Base-by-base conservation (phyloP, 2,329 filamentous ascomycete species). In the Paraphaeosphaeria minitans region DNA sequence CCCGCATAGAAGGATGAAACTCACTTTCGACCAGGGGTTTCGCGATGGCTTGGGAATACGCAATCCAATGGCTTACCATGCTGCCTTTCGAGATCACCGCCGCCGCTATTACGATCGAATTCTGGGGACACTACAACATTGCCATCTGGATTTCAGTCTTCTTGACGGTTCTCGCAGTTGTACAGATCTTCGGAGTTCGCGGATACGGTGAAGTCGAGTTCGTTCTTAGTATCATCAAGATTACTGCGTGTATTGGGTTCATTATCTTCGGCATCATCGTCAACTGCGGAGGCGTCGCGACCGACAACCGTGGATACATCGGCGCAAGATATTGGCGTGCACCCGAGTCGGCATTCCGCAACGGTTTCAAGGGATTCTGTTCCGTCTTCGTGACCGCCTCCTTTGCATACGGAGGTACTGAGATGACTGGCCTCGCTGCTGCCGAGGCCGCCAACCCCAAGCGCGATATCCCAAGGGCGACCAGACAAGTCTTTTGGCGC, bases 241-340 rank as follows among this genome's bases (percentile, higher is more conserved):
- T 88, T 64, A 67, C 77, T 13, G 84, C 86, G 47, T 83, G 84
- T 66, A 77, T 83, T 10, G 87, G 86, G 5, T 89, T 89, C 72
- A 89, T 89, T 70, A 81, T 90, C 63, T 76, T 89, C 27, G 86
- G 84, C 46, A 86, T 88, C 55, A 74, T 87, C 56, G 82, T 88
- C 67, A 81, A 86, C 70, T 80, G 77, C 55, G 86, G 85, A 45
- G 86, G 84, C 53, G 87, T 86, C 1, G 85, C 87, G 3, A 80
- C 77, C 0, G 76, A 84, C 57, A 65, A 81, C 63, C 75, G 81
- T 65, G 83, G 84, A 39, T 85, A 87, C 66, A 82, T 89, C 27
- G 86, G 87, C 8, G 83, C 80, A 31, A 78, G 78, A 31, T 88
- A 85, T 78, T 88, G 85, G 85, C 75, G 81, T 57, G 74, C 83